Conservation (phyloP, 768 basidiomycete genomes). For the Russula abietina region DNA sequence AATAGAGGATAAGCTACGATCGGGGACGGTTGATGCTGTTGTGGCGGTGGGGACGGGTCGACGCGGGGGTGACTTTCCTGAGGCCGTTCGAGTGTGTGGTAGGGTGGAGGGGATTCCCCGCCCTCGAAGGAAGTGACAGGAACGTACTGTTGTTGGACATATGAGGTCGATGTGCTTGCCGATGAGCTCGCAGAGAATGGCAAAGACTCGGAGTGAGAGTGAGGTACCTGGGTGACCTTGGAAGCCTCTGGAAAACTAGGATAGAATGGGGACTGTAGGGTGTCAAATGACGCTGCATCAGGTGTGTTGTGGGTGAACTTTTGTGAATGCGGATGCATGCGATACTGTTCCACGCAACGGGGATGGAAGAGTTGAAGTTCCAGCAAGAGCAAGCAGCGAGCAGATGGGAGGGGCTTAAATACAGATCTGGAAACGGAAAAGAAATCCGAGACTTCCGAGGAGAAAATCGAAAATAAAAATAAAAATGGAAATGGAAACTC, state of each 20-base stretch:
- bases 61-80: background rate
- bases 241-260: background rate
- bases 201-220: too few relatives aligned
- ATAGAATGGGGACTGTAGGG: constrained; percentile 11
- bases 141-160: constrained; percentile 4
- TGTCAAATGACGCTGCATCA: background rate
- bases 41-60: background rate
- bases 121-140: constrained; percentile 2
- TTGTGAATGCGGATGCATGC: constrained; percentile 7
- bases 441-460: constrained; percentile 18
- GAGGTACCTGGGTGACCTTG: constrained; percentile 5
- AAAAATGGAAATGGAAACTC: constrained; percentile 18
- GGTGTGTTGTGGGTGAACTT: constrained; percentile 10
- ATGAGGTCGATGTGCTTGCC: background rate
- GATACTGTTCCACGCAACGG: constrained; percentile 5
- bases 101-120: constrained; percentile 1
- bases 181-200: too few relatives aligned
- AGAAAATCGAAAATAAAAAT: constrained; percentile 18
- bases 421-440: constrained; percentile 17
- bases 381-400: background rate
- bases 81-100: background rate
- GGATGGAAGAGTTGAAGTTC: background rate
- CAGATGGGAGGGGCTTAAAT: constrained; percentile 14
- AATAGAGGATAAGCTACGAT: constrained; percentile 4
- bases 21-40: constrained; percentile 10